Percentiles rank a stretch among this genome's conserved stretches.
Conservation (phyloP, 257 asterid species). For the Forsythia suspensa region DNA sequence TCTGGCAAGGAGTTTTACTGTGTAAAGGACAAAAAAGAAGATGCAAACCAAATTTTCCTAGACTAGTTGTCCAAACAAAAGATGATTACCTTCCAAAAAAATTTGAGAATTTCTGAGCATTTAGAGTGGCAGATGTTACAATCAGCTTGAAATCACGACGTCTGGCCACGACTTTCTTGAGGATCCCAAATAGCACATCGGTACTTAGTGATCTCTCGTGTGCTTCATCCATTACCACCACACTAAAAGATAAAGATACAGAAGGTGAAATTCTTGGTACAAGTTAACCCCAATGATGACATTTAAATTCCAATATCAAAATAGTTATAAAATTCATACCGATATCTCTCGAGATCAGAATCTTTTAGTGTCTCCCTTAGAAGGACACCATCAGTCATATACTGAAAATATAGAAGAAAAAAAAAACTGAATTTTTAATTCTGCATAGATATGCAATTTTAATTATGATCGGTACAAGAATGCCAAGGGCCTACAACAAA, state of each 20-base stretch:
- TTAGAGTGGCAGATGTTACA: constrained; percentile 95
- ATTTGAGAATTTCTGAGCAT: constrained; percentile 83
- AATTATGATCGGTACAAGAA: not conserved
- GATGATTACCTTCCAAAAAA: constrained; percentile 82
- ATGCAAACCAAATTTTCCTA: not conserved
- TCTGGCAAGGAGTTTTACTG: not conserved
- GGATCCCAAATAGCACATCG: constrained; percentile 91
- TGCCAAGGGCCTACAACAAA: constrained; percentile 4
- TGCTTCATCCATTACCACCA: constrained; percentile 98
- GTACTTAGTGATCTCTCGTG: constrained; percentile 91
- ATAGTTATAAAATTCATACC: constrained; percentile 46
- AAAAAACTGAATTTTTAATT: constrained; percentile 2
- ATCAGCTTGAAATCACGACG: constrained; percentile 98
- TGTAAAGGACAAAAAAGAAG: not conserved
- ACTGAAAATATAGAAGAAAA: constrained; percentile 42
- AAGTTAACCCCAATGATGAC: constrained; percentile 4
- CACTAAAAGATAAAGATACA: constrained; percentile 41
- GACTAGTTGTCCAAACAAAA: constrained; percentile 4
- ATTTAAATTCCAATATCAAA: not conserved
- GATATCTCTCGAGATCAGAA: constrained; percentile 89
- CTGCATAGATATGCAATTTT: not conserved
- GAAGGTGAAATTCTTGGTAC: not conserved
- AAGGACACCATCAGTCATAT: constrained; percentile 99
- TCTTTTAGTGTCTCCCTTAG: constrained; percentile 92
- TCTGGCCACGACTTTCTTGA: constrained; percentile 88